Percentiles rank a stretch among this genome's conserved stretches.
phyloP scores from a whole-genome alignment of 164 flowering plant species.

The Dillenia turbinata region DNA sequence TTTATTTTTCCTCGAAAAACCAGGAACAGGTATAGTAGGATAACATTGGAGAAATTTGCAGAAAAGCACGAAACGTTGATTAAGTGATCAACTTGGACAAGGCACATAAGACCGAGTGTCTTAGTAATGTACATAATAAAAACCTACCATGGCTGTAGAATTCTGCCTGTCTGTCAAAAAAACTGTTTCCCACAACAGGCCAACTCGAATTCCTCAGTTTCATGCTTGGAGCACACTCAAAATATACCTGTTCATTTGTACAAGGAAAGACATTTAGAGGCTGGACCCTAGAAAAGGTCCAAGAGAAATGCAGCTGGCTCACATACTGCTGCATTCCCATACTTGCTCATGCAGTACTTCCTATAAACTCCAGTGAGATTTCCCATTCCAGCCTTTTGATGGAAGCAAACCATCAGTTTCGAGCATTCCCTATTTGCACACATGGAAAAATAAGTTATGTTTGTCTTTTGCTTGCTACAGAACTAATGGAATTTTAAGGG shows the following conservation, averaged over 20 bases:
- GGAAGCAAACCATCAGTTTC: constrained; percentile 37
- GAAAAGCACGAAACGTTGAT: too few species aligned
- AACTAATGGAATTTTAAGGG: background rate
- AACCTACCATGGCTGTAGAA: constrained; percentile 4
- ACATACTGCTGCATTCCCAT: constrained; percentile 23
- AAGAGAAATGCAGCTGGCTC: constrained; percentile 33
- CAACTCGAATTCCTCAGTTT: constrained; percentile 12
- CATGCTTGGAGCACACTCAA: background rate
- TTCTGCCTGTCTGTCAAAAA: background rate
- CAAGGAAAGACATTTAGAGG: constrained; percentile 1
- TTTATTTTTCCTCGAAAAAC: too few species aligned
- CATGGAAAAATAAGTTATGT: background rate
- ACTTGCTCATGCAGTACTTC: constrained; percentile 36
- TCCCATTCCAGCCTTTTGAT: constrained; percentile 38
- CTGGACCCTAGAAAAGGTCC: constrained; percentile 1
- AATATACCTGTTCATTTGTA: background rate
- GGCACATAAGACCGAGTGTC: too few species aligned
- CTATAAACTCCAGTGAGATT: constrained; percentile 41
- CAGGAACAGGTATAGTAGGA: too few species aligned
- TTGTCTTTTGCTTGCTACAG: background rate
- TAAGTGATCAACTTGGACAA: too few species aligned
- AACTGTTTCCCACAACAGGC: constrained; percentile 1
- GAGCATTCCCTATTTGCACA: constrained; percentile 38
- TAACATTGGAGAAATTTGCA: too few species aligned
- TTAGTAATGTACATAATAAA: background rate